phyloP scores from a whole-genome alignment of 2,329 filamentous ascomycete genomes.

The Ophiostoma ulmi region DNA sequence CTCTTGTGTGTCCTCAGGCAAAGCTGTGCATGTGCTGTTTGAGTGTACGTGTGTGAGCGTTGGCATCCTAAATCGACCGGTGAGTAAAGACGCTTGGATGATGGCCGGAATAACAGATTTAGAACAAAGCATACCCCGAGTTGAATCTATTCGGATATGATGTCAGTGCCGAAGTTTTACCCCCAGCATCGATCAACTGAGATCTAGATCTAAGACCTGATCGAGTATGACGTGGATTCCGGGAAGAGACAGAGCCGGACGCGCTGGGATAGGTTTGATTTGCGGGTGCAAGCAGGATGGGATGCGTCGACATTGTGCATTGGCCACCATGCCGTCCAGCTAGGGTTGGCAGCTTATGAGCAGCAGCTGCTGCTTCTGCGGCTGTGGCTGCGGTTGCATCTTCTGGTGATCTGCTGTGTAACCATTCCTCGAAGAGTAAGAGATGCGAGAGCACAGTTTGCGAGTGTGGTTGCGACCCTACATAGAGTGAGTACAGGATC shows the following conservation, averaged over 20 bases:
- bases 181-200: background rate
- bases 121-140: too few species aligned
- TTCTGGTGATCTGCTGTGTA: background rate
- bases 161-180: background rate
- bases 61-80: background rate
- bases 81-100: background rate
- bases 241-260: background rate
- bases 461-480: background rate
- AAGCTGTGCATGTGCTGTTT: background rate
- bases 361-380: background rate
- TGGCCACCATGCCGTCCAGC: background rate
- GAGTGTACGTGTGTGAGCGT: background rate
- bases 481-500: background rate
- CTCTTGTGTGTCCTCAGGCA: background rate
- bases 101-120: background rate
- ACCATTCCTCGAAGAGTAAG: background rate
- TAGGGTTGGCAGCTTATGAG: background rate
- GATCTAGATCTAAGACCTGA: background rate
- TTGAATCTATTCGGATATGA: background rate
- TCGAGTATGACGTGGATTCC: background rate
- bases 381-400: background rate
- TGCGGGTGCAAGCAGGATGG: background rate
- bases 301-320: background rate
- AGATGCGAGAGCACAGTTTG: background rate
- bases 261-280: background rate